Percentiles rank a stretch among this genome's conserved stretches.
These are phyloP conservation scores for Musa balbisiana DNA, from an alignment of 202 grass and related monocot species.

Conservation along the genomic window DNA sequence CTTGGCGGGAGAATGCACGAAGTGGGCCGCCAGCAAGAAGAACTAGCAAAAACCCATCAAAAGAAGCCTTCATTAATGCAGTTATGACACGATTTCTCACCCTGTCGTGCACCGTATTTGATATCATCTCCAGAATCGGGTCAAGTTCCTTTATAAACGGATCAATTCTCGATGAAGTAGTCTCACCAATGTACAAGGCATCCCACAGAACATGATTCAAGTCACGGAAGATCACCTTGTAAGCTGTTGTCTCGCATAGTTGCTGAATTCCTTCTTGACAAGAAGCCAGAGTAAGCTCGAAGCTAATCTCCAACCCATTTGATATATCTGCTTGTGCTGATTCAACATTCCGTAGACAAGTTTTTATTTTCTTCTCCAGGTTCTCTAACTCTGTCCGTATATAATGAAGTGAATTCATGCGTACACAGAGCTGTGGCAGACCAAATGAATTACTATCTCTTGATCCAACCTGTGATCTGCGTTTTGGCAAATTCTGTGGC, in stretches of 20 bases:
- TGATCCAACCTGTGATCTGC: constrained; percentile 58
- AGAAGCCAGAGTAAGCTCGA: constrained; percentile 64
- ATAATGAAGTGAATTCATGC: constrained; percentile 84
- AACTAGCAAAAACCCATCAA: constrained; percentile 92
- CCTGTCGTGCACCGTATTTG: constrained; percentile 70
- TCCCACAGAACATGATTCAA: constrained; percentile 83
- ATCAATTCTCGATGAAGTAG: constrained; percentile 54
- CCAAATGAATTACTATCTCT: constrained; percentile 53
- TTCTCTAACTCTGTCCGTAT: constrained; percentile 71
- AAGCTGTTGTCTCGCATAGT: constrained; percentile 83
- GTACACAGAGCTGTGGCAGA: constrained; percentile 77
- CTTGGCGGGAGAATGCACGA: constrained; percentile 72
- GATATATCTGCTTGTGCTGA: constrained; percentile 85
- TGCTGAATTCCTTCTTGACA: constrained; percentile 86
- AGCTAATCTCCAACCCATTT: constrained; percentile 77
- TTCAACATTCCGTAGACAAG: constrained; percentile 85
- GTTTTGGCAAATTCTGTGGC: constrained; percentile 54
- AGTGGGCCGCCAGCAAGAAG: constrained; percentile 81
- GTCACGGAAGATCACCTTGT: constrained; percentile 78
- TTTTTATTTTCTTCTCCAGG: constrained; percentile 92
- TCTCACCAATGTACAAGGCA: constrained; percentile 64
- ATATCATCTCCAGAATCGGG: constrained; percentile 75
- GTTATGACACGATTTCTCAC: constrained; percentile 83
- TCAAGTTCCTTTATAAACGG: constrained; percentile 70
- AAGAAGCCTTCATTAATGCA: constrained; percentile 84